Evolutionary conservation across 2,329 filamentous ascomycete genomes (phyloP).

Genomic region (Hypoxylon sp.): DNA sequence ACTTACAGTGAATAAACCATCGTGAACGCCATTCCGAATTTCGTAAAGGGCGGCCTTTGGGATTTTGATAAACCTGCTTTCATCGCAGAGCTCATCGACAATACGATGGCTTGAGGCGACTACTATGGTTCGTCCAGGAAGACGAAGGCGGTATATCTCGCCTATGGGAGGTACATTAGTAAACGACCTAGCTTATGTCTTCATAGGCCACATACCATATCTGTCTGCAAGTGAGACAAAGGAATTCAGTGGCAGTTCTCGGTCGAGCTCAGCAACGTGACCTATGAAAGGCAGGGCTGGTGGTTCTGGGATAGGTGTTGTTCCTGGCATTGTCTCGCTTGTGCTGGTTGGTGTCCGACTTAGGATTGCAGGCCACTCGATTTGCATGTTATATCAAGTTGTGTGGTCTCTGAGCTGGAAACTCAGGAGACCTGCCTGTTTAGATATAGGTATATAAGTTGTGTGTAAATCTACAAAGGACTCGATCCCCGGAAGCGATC

Average conservation of each 20-base stretch:
- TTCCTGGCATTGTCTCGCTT: slow-evolving; percentile 40
- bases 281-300: slow-evolving; percentile 75
- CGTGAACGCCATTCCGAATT: slow-evolving; percentile 72
- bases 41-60: slow-evolving; percentile 66
- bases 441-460: slow-evolving; percentile 18
- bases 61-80: slow-evolving; percentile 75
- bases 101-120: slow-evolving; percentile 69
- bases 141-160: slow-evolving; percentile 71
- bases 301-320: slow-evolving; percentile 72
- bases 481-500: slow-evolving; percentile 1
- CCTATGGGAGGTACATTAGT: slow-evolving; percentile 58
- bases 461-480: neutral
- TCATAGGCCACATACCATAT: slow-evolving; percentile 67
- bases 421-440: slow-evolving; percentile 18
- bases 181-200: slow-evolving; percentile 17
- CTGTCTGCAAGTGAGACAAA: slow-evolving; percentile 72
- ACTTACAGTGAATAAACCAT: slow-evolving; percentile 76
- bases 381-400: slow-evolving; percentile 27
- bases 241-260: slow-evolving; percentile 69
- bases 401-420: slow-evolving; percentile 27
- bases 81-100: slow-evolving; percentile 75
- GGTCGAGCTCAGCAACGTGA: slow-evolving; percentile 74
- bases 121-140: slow-evolving; percentile 64
- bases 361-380: slow-evolving; percentile 42
- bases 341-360: slow-evolving; percentile 14